A percentile compares a stretch with the other conserved stretches of the same genome.
Evolutionary conservation across 2,329 filamentous ascomycete genomes (phyloP).

Genomic region (Coniosporium uncinatum): DNA sequence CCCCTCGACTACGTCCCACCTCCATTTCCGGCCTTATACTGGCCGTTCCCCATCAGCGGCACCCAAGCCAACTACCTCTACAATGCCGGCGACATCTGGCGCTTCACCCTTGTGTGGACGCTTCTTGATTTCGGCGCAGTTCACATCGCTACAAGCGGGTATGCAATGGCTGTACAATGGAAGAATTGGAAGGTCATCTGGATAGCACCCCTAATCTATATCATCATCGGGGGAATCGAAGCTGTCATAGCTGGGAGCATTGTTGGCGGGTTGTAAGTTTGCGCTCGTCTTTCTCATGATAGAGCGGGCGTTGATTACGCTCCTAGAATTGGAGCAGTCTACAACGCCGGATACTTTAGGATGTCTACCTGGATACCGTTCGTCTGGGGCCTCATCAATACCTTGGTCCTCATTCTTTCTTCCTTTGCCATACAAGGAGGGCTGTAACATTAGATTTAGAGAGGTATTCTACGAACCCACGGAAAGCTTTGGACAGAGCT

Average conservation of each 20-base stretch:
- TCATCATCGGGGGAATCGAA: slow-evolving; percentile 67
- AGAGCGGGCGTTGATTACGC: not conserved
- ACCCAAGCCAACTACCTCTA: slow-evolving; percentile 61
- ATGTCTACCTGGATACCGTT: slow-evolving; percentile 97
- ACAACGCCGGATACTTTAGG: slow-evolving; percentile 74
- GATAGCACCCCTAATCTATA: slow-evolving; percentile 67
- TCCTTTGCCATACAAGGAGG: slow-evolving; percentile 93
- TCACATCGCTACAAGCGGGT: slow-evolving; percentile 65
- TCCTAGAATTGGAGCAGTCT: slow-evolving; percentile 69
- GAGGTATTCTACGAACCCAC: no score
- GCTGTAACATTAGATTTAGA: no score
- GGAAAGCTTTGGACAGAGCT: no score
- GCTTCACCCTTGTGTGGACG: slow-evolving; percentile 85
- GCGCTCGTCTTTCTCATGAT: no score
- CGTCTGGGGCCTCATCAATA: slow-evolving; percentile 81
- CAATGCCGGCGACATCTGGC: slow-evolving; percentile 73
- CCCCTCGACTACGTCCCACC: slow-evolving; percentile 61
- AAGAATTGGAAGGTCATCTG: slow-evolving; percentile 53
- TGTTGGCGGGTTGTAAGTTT: slow-evolving; percentile 69
- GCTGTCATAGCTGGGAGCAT: slow-evolving; percentile 77
- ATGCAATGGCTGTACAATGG: slow-evolving; percentile 68
- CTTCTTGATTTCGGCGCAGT: slow-evolving; percentile 72
- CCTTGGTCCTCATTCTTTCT: slow-evolving; percentile 76
- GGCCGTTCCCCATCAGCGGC: slow-evolving; percentile 54
- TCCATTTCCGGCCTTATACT: slow-evolving; percentile 77